Percentiles rank a stretch among this genome's conserved stretches.
These are phyloP conservation scores for Colletotrichum sp. DNA, from an alignment of 2,329 filamentous ascomycete genomes.

Conservation along the genomic window DNA sequence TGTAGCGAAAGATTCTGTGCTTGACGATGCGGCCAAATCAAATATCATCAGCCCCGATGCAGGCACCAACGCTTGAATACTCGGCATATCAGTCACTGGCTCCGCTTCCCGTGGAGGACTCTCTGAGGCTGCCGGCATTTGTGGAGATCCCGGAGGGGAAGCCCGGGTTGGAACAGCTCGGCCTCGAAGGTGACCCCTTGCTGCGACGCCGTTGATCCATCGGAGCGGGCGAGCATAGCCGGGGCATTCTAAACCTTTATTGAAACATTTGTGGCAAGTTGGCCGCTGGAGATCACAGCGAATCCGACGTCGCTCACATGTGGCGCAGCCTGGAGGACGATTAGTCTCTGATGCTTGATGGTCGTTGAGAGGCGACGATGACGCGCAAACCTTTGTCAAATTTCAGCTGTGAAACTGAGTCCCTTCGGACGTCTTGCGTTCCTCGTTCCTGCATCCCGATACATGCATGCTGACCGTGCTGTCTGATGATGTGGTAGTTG, in stretches of 20 bases:
- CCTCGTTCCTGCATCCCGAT: neutral
- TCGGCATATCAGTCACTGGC: no score
- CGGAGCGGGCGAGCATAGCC: constrained; percentile 28
- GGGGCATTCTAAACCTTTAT: constrained; percentile 30
- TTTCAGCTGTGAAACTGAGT: neutral
- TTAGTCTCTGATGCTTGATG: neutral
- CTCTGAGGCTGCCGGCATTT: neutral
- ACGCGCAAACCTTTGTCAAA: neutral
- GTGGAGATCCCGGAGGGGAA: neutral
- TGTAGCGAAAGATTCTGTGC: neutral
- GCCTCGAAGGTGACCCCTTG: constrained; percentile 26
- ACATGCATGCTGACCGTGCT: neutral
- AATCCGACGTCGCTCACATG: constrained; percentile 31
- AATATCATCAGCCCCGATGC: no score
- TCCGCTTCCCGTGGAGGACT: neutral
- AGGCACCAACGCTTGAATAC: neutral
- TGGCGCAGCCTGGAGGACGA: constrained; percentile 24
- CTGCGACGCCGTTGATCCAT: constrained; percentile 31
- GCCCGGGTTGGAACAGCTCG: neutral
- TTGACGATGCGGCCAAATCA: neutral
- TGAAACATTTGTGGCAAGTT: constrained; percentile 29
- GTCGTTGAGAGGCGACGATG: neutral
- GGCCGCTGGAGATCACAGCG: constrained; percentile 29
- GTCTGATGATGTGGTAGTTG: neutral
- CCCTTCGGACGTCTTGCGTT: neutral